Percentiles rank a stretch among this genome's conserved stretches.
These are phyloP conservation scores for Beta corolliflora DNA, from an alignment of 179 eudicot species.

Conservation along the genomic window DNA sequence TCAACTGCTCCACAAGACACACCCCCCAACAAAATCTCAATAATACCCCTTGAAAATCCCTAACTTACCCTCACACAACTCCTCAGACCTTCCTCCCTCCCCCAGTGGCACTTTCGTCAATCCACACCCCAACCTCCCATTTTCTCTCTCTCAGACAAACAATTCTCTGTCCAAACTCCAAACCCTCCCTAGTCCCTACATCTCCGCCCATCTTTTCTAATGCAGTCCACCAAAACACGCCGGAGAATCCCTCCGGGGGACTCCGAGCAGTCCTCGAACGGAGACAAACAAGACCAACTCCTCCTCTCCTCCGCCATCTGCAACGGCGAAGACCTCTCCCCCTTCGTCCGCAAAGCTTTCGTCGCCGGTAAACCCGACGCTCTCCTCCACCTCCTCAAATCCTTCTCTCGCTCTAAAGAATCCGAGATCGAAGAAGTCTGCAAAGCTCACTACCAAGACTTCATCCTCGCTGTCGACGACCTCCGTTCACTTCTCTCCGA, in stretches of 20 bases:
- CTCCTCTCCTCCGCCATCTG: conserved; percentile 81
- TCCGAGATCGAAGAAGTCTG: conserved; percentile 88
- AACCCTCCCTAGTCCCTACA: no score
- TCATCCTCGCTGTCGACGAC: conserved; percentile 95
- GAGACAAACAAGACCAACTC: conserved; percentile 72
- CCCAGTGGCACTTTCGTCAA: conserved; percentile 24
- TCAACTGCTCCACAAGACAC: background rate
- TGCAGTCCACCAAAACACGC: conserved; percentile 65
- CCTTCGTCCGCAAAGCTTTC: conserved; percentile 82
- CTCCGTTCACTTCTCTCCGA: conserved; percentile 88
- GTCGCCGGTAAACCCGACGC: conserved; percentile 73
- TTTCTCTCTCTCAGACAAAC: background rate
- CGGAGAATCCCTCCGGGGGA: conserved; percentile 11
- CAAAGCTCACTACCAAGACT: conserved; percentile 90
- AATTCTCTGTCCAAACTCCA: conserved; percentile 8
- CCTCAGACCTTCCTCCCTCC: background rate
- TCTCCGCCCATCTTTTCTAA: conserved; percentile 33
- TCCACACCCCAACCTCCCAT: background rate
- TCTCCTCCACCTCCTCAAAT: conserved; percentile 64
- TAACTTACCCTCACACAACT: conserved; percentile 12
- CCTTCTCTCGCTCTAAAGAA: conserved; percentile 69
- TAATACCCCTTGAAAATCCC: background rate
- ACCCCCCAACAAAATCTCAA: background rate
- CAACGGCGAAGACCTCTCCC: conserved; percentile 85
- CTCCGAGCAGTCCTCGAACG: conserved; percentile 1